These are phyloP conservation scores for Termitomyces sp. DNA, from an alignment of 768 basidiomycete genomes.

Conservation along the genomic window DNA sequence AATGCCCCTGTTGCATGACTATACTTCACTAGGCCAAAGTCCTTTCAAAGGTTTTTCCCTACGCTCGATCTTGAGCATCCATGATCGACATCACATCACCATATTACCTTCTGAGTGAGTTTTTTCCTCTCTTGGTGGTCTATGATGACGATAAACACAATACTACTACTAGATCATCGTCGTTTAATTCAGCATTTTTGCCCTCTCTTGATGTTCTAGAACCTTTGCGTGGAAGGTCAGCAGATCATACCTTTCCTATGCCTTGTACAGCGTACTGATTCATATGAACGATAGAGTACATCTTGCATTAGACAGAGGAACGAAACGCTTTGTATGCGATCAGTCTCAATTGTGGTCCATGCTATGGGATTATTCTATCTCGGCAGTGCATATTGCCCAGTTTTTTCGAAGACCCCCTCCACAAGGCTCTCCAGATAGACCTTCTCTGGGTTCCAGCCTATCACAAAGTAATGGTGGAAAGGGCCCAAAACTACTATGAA, in stretches of 20 bases:
- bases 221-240: not conserved
- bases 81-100: not conserved
- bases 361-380: not conserved
- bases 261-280: not conserved
- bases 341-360: not conserved
- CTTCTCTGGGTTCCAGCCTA: not conserved
- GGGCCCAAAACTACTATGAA: not conserved
- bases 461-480: not conserved
- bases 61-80: not conserved
- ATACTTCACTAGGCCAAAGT: not conserved
- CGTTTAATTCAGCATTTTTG: not conserved
- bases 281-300: no score
- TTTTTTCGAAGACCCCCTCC: not conserved
- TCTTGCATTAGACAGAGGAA: not conserved
- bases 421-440: not conserved
- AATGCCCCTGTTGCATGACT: not conserved
- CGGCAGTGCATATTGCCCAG: not conserved
- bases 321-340: not conserved
- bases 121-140: not conserved
- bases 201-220: no score
- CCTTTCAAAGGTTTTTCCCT: no score
- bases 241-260: not conserved
- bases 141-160: not conserved
- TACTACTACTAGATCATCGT: not conserved
- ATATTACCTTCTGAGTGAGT: not conserved